Percentiles rank a stretch among this genome's conserved stretches.
These are phyloP conservation scores for Fusarium duplospermum DNA, from an alignment of 2,329 filamentous ascomycete species.

Conservation along the genomic window DNA sequence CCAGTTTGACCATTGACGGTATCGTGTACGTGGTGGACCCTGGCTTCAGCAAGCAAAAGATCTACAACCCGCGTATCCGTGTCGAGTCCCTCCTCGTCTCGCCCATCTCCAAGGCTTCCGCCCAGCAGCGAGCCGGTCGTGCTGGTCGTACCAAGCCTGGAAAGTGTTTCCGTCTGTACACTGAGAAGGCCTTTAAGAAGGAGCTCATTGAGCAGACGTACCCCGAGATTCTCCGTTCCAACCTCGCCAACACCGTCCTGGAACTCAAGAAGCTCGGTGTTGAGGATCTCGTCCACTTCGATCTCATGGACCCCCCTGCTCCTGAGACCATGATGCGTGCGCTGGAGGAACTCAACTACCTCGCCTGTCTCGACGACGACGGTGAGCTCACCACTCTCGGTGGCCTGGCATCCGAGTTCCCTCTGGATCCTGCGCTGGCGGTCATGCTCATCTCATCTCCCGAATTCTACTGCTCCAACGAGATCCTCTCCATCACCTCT, in stretches of 20 bases:
- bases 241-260: constrained; percentile 92
- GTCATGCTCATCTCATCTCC: constrained; percentile 98
- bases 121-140: constrained; percentile 97
- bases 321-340: constrained; percentile 99
- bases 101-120: constrained; percentile 96
- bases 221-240: constrained; percentile 94
- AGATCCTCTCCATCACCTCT: constrained; percentile 94
- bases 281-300: constrained; percentile 96
- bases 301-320: constrained; percentile 97
- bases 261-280: constrained; percentile 98
- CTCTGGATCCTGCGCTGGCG: constrained; percentile 90
- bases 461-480: constrained; percentile 98
- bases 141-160: constrained; percentile 97
- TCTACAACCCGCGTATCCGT: constrained; percentile 96
- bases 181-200: constrained; percentile 95
- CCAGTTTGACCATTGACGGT: constrained; percentile 95
- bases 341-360: constrained; percentile 95
- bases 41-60: constrained; percentile 99
- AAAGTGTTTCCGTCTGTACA: constrained; percentile 98
- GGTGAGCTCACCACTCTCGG: constrained; percentile 91
- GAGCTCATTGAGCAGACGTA: constrained; percentile 98
- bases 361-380: constrained; percentile 96
- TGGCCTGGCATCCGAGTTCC: constrained; percentile 91
- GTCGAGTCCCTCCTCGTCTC: constrained; percentile 98
- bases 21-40: constrained; percentile 99